These are phyloP conservation scores for Chloromonas sp. DNA, from an alignment of 163 green algal species.

Conservation along the genomic window DNA sequence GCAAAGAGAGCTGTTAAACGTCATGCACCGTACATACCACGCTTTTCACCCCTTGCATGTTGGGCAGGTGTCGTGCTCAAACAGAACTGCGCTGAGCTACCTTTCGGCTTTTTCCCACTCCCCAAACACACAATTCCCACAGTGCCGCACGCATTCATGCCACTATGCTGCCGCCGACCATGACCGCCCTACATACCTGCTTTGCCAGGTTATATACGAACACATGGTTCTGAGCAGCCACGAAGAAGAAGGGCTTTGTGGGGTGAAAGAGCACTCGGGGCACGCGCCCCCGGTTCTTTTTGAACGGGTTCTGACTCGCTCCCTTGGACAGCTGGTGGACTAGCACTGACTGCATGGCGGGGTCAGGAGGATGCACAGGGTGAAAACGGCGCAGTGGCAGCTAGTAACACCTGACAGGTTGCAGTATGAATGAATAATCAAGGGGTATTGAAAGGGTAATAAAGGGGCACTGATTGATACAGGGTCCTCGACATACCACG, in stretches of 20 bases:
- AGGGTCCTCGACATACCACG: no score
- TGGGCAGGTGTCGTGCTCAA: no score
- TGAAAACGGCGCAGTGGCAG: background rate
- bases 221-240: constrained; percentile 84
- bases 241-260: constrained; percentile 90
- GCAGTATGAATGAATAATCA: no score
- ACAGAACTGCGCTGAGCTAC: no score
- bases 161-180: no score
- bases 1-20: no score
- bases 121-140: no score
- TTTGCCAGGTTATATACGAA: constrained; percentile 86
- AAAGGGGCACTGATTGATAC: background rate
- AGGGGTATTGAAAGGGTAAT: background rate
- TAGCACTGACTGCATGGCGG: constrained; percentile 67
- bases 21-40: no score
- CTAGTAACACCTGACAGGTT: background rate
- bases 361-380: background rate
- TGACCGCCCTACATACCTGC: constrained; percentile 23
- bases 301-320: constrained; percentile 87
- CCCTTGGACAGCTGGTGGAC: constrained; percentile 86
- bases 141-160: no score
- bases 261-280: constrained; percentile 84
- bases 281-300: constrained; percentile 81
- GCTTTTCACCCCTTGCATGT: no score
- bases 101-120: no score